Evolutionary conservation across 1,139 yeast species (phyloP).

Genomic region (Blastobotrys niveus): DNA sequence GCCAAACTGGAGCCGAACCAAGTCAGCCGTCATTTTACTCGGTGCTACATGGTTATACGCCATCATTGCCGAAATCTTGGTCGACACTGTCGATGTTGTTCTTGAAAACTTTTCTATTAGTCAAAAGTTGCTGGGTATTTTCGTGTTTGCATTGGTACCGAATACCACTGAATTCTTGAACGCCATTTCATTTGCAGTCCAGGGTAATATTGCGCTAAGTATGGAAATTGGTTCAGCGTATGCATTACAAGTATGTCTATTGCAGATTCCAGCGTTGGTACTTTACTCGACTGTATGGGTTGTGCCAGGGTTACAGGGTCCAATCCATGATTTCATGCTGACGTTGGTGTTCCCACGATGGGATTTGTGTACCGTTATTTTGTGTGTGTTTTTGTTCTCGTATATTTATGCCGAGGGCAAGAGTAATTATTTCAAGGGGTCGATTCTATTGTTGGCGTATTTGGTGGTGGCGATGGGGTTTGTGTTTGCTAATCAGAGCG

Average conservation of each 20-base stretch:
- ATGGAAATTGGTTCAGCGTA: constrained; percentile 99
- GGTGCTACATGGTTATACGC: constrained; percentile 87
- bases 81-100: constrained; percentile 89
- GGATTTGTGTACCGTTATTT: constrained; percentile 84
- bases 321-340: constrained; percentile 49
- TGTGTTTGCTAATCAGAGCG: constrained; percentile 47
- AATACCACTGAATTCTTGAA: constrained; percentile 94
- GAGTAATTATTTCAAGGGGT: constrained; percentile 92
- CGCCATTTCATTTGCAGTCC: constrained; percentile 93
- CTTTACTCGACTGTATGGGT: constrained; percentile 50
- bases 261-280: constrained; percentile 90
- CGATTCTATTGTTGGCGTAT: constrained; percentile 76
- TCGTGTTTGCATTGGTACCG: constrained; percentile 93
- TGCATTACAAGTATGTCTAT: constrained; percentile 90
- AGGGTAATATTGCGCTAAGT: constrained; percentile 85
- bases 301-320: constrained; percentile 29
- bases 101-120: constrained; percentile 68
- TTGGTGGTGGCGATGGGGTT: constrained; percentile 75
- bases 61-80: constrained; percentile 88
- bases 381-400: constrained; percentile 83
- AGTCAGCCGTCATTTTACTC: constrained; percentile 77
- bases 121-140: constrained; percentile 86
- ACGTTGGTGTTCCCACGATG: constrained; percentile 89
- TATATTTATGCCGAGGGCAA: constrained; percentile 96
- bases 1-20: constrained; percentile 90